Evolutionary conservation across 305 asterid species (phyloP), one percentile per base, ranked within the genome.

Genomic region (Solanum hybrid): DNA sequence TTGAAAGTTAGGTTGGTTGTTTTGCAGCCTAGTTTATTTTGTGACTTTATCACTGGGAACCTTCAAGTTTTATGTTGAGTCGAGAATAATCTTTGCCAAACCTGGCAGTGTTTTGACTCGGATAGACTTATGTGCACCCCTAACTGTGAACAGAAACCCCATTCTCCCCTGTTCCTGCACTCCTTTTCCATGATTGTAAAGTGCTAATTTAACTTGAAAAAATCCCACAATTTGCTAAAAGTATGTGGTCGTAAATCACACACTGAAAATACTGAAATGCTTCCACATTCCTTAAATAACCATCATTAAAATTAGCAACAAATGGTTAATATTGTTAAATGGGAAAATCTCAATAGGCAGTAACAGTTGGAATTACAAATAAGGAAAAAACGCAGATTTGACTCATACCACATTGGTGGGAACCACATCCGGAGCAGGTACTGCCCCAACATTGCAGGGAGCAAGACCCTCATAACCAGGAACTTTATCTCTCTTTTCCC

Each of bases 401-500:
- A 57, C 78, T 57, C 92, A 86, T 93, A 92, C 93, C 86, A 88
- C 81, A 89, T 84, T 89, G 86, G 93, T 61, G 31, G 91, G 89
- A 65, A 37, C 90, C 38, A 89, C 84, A 87, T 94, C 93, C 79
- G 92, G 93, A 91, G 93, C 89, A 93, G 89, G 89, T 89, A 90
- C 82, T 89, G 93, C 93, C 92, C 93, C 95, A 14, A 95, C 92
- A 89, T 90, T 93, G 94, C 94, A 92, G 90, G 96, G 93, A 88
- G 95, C 84, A 80, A 91, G 87, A 90, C 92, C 93, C 65, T 93
- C 95, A 86, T 92, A 93, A 89, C 91, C 91, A 89, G 95, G 90
- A 92, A 90, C 92, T 93, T 95, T 95, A 77, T 96, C 97, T 91
- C 90, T 96, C 90, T 92, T 96, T 92, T 96, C 98, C 98, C 96